Conservation (phyloP, 805 yeast species). For the Debaryomyces tyrocola region DNA sequence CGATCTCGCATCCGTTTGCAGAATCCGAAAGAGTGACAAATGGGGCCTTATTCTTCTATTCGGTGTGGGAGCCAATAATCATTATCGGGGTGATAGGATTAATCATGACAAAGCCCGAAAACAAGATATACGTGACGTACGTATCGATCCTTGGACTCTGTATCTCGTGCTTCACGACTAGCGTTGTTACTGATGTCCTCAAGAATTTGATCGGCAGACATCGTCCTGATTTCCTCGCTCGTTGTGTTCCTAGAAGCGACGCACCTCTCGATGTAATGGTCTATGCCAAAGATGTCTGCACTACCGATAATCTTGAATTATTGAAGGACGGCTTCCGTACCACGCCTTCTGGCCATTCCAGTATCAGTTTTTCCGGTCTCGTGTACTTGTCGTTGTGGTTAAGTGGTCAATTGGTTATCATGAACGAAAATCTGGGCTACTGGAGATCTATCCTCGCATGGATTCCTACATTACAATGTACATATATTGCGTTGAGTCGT, state of each 20-base stretch:
- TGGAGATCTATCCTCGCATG: conserved; percentile 60
- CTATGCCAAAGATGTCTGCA: conserved; percentile 65
- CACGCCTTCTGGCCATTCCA: conserved; percentile 81
- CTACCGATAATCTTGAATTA: conserved; percentile 43
- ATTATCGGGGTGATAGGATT: conserved; percentile 35
- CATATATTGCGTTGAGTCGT: conserved; percentile 77
- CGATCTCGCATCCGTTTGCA: conserved; percentile 81
- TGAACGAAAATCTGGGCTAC: conserved; percentile 51
- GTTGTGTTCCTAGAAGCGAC: conserved; percentile 69
- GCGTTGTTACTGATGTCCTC: conserved; percentile 66
- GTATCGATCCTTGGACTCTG: conserved; percentile 66
- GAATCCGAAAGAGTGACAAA: conserved; percentile 69
- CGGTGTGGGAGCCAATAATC: conserved; percentile 50
- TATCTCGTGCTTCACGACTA: conserved; percentile 58
- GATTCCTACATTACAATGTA: conserved; percentile 67
- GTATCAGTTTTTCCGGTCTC: conserved; percentile 66
- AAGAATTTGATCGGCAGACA: conserved; percentile 88
- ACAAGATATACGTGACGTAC: conserved; percentile 59
- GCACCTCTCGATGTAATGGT: conserved; percentile 57
- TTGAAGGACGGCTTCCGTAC: conserved; percentile 76
- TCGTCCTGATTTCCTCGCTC: conserved; percentile 87
- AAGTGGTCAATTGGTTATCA: conserved; percentile 57
- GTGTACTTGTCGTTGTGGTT: conserved; percentile 66
- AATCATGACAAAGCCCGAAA: conserved; percentile 49
- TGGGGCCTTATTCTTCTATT: conserved; percentile 51